Conservation (phyloP, 768 basidiomycete genomes). For the Calocera cornea region DNA sequence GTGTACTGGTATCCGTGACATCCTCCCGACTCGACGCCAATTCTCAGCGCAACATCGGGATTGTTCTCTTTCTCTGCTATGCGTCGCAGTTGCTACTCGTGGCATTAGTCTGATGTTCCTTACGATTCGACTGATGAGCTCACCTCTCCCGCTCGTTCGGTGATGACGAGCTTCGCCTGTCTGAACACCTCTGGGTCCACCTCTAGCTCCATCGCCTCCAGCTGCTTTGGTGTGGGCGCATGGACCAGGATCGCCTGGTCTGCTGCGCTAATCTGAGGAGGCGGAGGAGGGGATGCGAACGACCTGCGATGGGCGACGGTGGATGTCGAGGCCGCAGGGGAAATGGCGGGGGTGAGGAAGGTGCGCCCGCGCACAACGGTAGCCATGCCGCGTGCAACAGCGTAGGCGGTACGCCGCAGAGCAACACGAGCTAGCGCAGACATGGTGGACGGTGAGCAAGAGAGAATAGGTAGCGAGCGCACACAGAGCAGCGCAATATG, state of each 20-base stretch:
- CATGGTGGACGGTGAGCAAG: neutral
- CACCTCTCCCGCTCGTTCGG: conserved; percentile 14
- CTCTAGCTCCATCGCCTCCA: conserved; percentile 11
- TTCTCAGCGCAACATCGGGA: conserved; percentile 52
- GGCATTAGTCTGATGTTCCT: neutral
- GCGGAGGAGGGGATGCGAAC: neutral
- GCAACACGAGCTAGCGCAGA: neutral
- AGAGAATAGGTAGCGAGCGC: conserved; percentile 3
- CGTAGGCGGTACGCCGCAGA: neutral
- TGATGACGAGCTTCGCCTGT: conserved; percentile 9
- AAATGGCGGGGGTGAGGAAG: neutral
- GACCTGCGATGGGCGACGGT: neutral
- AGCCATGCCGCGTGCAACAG: neutral
- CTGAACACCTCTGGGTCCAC: conserved; percentile 7
- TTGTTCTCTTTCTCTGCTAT: conserved; percentile 57
- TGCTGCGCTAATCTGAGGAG: neutral
- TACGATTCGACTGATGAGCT: neutral
- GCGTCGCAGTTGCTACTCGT: conserved; percentile 57
- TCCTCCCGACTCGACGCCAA: conserved; percentile 84
- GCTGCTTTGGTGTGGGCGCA: conserved; percentile 10
- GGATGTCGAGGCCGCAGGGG: neutral
- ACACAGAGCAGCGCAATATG: neutral
- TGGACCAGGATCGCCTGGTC: conserved; percentile 9
- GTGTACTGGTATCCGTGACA: conserved; percentile 98
- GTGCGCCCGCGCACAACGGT: neutral